A percentile compares a stretch with the other conserved stretches of the same genome.
These are phyloP conservation scores for Tephrocybe sp. DNA, from an alignment of 768 basidiomycete species.

Conservation along the genomic window DNA sequence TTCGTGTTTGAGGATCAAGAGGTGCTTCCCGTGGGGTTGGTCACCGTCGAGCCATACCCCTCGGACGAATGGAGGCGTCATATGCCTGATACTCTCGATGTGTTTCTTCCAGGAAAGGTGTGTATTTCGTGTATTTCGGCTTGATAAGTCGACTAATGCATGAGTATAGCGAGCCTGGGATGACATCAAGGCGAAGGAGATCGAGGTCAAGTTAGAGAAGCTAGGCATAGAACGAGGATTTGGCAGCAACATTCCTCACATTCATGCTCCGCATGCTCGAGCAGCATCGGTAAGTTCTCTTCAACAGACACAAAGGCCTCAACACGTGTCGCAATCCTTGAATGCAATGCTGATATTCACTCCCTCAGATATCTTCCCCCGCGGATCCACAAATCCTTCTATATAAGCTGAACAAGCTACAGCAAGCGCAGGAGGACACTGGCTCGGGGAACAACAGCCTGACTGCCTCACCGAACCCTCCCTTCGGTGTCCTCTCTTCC, in stretches of 20 bases:
- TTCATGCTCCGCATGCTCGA: constrained; percentile 76
- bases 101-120: constrained; percentile 83
- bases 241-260: constrained; percentile 53
- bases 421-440: constrained; percentile 62
- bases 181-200: constrained; percentile 61
- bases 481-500: constrained; percentile 45
- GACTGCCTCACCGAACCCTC: constrained; percentile 65
- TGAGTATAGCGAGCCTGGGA: constrained; percentile 69
- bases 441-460: constrained; percentile 46
- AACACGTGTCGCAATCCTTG: constrained; percentile 21
- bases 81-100: constrained; percentile 71
- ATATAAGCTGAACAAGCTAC: constrained; percentile 84
- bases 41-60: constrained; percentile 58
- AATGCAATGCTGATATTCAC: neutral
- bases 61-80: constrained; percentile 58
- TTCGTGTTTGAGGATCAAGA: constrained; percentile 20
- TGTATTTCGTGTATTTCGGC: constrained; percentile 15
- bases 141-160: constrained; percentile 9
- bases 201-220: constrained; percentile 80
- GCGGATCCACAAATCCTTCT: constrained; percentile 81
- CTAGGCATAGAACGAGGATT: constrained; percentile 75
- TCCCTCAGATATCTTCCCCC: constrained; percentile 81
- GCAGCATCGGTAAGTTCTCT: constrained; percentile 73
- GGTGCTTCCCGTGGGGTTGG: constrained; percentile 28
- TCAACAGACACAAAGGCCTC: constrained; percentile 13